Evolutionary conservation across 2,329 filamentous ascomycete species (phyloP), one percentile per base, ranked within the genome.

Genomic region (Diaporthe batatas): DNA sequence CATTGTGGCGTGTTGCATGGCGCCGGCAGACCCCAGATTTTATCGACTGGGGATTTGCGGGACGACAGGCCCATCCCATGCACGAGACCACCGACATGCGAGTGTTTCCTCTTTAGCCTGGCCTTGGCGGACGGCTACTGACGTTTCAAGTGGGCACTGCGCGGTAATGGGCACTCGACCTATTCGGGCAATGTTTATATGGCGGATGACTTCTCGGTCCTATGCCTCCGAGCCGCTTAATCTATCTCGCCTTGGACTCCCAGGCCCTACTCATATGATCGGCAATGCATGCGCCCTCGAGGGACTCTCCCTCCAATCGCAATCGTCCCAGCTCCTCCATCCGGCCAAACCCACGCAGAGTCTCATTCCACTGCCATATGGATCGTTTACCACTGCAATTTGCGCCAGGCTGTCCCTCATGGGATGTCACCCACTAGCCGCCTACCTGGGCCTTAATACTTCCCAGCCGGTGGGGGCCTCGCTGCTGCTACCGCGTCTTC

Each of bases 141-240:
- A 67, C 42, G 70, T 71, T 71, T 71, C 70, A 71, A 67, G 70
- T 71, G 47, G 58, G 29, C 62, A 29, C 53, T 67, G 42, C 39
- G 57, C 69, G 39, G 55, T n/a, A 32, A n/a, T 44, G 49, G 57
- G 44, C 25, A 36, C 58, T 70, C 44, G 29, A 11, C 70, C 59
- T 67, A 54, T 67, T 71, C n/a, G 58, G 70, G 58, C 70, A 14
- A n/a, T 36, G 39, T 71, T 71, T 65, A 55, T 68, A 62, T 69
- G 71, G 54, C 57, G 55, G 71, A 70, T 73, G 71, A 70, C 55
- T 64, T 70, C 71, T 73, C 71, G 71, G 71, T 54, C 57, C 18
- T 29, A 47, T 47, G 44, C 64, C 62, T 73, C 71, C 71, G 71
- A 62, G 71, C 71, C 71, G 71, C 67, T 70, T 58, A 70, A 70